Conservation (phyloP, 768 basidiomycete genomes). For the Boletus sp. region DNA sequence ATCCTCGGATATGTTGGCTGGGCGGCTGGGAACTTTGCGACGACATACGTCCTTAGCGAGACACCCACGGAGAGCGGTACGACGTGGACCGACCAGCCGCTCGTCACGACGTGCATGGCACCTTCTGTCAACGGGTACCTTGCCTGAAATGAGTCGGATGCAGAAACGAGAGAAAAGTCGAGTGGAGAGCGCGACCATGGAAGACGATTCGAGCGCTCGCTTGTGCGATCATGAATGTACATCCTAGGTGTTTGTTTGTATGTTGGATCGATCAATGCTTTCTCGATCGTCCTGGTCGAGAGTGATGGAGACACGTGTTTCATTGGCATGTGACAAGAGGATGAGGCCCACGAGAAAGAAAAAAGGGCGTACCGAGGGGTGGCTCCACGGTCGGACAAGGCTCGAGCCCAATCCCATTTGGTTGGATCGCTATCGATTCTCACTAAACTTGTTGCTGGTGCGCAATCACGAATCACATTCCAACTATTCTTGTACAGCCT, state of each 20-base stretch:
- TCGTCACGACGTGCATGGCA: slow-evolving; percentile 8
- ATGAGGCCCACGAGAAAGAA: too few species aligned
- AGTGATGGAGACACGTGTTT: slow-evolving; percentile 1
- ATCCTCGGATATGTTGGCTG: slow-evolving; percentile 12
- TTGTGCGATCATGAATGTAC: neutral
- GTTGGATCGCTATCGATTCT: too few species aligned
- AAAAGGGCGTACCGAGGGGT: too few species aligned
- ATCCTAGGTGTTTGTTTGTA: neutral
- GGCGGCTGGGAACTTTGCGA: slow-evolving; percentile 9
- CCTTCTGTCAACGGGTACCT: slow-evolving; percentile 3
- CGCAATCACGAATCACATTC: too few species aligned
- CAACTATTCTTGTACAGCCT: too few species aligned
- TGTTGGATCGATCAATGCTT: neutral
- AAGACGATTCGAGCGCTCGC: neutral
- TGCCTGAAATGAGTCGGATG: neutral
- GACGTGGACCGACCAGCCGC: slow-evolving; percentile 4
- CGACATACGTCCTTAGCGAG: slow-evolving; percentile 8
- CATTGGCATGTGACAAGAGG: too few species aligned
- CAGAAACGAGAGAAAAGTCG: neutral
- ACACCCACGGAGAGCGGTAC: slow-evolving; percentile 1
- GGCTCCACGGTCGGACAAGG: too few species aligned
- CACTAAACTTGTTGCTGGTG: too few species aligned
- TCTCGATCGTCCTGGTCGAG: neutral
- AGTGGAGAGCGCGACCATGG: neutral
- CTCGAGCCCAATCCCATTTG: too few species aligned